Base-by-base conservation (phyloP, 495 filamentous ascomycete species). In the Platismatia glauca region DNA sequence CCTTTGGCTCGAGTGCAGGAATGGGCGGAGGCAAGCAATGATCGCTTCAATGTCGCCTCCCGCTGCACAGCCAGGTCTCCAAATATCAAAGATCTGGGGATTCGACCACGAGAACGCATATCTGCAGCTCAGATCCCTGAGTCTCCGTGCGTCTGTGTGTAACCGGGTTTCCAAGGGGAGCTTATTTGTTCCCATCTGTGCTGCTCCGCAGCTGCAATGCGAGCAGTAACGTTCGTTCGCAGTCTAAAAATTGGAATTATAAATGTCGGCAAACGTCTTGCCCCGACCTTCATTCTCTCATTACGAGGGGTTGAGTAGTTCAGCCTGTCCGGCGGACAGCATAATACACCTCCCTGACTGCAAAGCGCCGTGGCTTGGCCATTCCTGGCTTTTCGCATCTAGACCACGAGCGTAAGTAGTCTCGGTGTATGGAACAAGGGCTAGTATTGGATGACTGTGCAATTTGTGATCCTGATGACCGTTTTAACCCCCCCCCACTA, bases 171-270 rank as follows among this genome's bases (percentile, higher is more conserved):
- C 29, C 13, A 20, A 13, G 6, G 39, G 55, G 22, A 50, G 61
- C 53, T 43, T 58, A 63, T 63, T 55, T 58, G 9, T 39, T 38
- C 20, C 48, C 33, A 55, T 55, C 22, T 29, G 15, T 27, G 29
- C 46, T 39, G 38, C 34, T 39, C 53, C 29, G 55, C 61, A 58
- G 37, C 61, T 57, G 55, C 61, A 50, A 63, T 63, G 61, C 61
- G 38, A 22, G 61, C 55, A 48, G 29, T 52, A 35, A 63, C 55
- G 61, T 48, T 41, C 53, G 8, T 22, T 39, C 33, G 34, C 61
- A 58, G 44, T 39, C 43, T 58, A 33, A 57, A 33, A 39, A 41
- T 38, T 62, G 31, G 61, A 34, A 58, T 48, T 20, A 34, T 24
- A 52, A 46, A 41, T 22, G 22, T 34, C 5, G 16, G 24, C 16